Evolutionary conservation across 257 asterid genomes (phyloP).

Genomic region (Nicotiana obtusifolia): DNA sequence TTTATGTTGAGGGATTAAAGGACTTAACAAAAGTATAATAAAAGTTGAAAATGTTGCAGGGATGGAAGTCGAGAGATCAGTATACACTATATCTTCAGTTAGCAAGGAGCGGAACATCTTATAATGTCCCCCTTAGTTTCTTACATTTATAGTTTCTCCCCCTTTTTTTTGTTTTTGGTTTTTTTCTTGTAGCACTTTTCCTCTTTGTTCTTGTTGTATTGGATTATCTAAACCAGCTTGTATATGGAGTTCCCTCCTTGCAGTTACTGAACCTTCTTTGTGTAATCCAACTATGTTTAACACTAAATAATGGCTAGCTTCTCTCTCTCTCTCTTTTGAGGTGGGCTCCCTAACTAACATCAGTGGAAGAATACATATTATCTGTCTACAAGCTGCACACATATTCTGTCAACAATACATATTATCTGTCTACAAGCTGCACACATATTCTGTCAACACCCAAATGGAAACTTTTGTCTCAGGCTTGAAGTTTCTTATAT

Average conservation of each 20-base stretch:
- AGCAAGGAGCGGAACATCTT: not conserved
- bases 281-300: not conserved
- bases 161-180: too few relatives aligned
- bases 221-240: not conserved
- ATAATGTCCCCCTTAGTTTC: not conserved
- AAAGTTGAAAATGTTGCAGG: not conserved
- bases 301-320: not conserved
- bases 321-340: not conserved
- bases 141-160: too few relatives aligned
- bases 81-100: not conserved
- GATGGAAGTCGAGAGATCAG: not conserved
- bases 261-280: too few relatives aligned
- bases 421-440: not conserved
- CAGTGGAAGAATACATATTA: not conserved
- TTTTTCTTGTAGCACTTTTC: not conserved
- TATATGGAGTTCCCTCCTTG: too few relatives aligned
- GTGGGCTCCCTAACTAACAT: not conserved
- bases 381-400: not conserved
- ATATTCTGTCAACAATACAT: not conserved
- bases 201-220: not conserved
- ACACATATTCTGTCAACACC: not conserved
- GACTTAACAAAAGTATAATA: not conserved
- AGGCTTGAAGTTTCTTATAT: not conserved
- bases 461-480: not conserved
- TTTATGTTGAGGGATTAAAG: too few relatives aligned